Base-by-base conservation (phyloP, 2,329 filamentous ascomycete species). In the Aspergillus ibericus region DNA sequence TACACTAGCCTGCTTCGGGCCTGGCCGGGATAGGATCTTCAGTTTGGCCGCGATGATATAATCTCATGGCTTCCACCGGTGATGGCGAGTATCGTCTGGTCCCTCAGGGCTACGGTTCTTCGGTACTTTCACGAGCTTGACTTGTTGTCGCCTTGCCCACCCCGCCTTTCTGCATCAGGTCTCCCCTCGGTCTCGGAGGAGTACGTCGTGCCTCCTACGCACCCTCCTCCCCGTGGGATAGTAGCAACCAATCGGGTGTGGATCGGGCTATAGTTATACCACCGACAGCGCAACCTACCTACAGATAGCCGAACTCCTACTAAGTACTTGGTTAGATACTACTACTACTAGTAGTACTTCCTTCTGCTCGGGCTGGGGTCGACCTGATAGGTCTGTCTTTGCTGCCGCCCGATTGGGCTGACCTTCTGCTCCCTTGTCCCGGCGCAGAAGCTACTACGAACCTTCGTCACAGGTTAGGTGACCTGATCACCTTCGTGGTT, bases 1-100 rank as follows among this genome's bases (percentile, higher is more conserved):
- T 60, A 65, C 25, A 50, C 47, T 58, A 63, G 56, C 58, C 47
- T 10, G 53, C 52, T 59, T 67, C 57, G 57, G 64, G 55, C 25
- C 56, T 53, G 50, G 36, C 34, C 60, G 63, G 59, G 55, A 53
- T 46, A 18, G 56, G 56, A 55, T 49, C 48, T 61, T 63, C 55
- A 59, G 53, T 59, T 60, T 60, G 10, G 27, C 55, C 53, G 56
- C 49, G 46, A 63, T 63, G 59, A 61, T 56, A 58, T 59, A 59
- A 64, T 64, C 29, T 32, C 29, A 8, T 32, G 3, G 29, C 22
- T 25, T 25, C 22, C 3, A 32, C 29, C 2, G 29, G 29, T 32
- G 29, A 10, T 32, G 5, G 27, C 29, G 29, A 32, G 29, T 32
- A 32, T 32, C 29, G 29, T 10, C 29, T 32, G 2, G 2, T 32